Conservation (phyloP, 148 eudicot species). For the Rhododendron ovatum region DNA sequence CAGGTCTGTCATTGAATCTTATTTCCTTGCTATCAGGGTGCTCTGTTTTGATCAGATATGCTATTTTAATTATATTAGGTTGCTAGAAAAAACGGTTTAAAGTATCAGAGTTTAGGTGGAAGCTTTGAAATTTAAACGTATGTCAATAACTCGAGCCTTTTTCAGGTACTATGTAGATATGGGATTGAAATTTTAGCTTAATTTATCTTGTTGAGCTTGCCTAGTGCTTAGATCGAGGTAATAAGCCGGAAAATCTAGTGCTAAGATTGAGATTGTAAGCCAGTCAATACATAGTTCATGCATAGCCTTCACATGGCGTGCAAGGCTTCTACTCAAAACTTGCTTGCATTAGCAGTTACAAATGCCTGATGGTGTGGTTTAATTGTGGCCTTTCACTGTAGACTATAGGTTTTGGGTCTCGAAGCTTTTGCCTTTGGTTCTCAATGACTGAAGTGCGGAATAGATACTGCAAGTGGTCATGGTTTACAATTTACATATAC, state of each 20-base stretch:
- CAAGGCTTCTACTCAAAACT: neutral
- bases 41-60: neutral
- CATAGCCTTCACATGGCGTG: neutral
- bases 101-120: neutral
- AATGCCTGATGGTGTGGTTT: neutral
- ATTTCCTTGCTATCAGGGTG: neutral
- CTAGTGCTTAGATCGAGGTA: neutral
- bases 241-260: neutral
- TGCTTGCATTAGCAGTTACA: neutral
- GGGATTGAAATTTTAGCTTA: neutral
- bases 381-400: too few relatives aligned
- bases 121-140: neutral
- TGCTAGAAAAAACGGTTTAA: too few relatives aligned
- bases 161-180: neutral
- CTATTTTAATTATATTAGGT: too few relatives aligned
- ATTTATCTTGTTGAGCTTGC: neutral
- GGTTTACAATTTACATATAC: neutral
- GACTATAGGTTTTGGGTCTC: neutral
- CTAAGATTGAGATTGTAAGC: neutral
- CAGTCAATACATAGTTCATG: neutral
- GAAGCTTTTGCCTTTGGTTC: neutral
- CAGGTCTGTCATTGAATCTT: neutral
- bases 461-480: neutral
- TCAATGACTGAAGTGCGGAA: neutral
- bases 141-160: neutral